Conservation (phyloP, 257 asterid genomes). For the Craterostigma plantagineum region DNA sequence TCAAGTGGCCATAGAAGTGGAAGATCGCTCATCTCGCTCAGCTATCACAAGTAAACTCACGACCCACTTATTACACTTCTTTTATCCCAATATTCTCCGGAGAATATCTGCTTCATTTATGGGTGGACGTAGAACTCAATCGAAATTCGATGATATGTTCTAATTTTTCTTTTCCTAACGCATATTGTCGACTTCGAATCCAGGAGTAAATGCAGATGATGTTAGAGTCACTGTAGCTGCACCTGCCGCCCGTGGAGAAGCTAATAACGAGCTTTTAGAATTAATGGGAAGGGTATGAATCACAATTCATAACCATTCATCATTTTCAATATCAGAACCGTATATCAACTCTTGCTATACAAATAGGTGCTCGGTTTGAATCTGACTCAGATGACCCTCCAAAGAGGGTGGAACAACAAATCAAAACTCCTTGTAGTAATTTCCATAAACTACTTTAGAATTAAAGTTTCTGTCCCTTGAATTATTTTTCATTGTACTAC, state of each 20-base stretch:
- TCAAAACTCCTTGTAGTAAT: slow-evolving; percentile 92
- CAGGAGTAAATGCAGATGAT: slow-evolving; percentile 99
- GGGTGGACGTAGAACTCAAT: background rate
- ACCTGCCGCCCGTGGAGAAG: slow-evolving; percentile 94
- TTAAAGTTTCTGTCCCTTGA: background rate
- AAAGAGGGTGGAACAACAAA: slow-evolving; percentile 98
- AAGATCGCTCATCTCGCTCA: slow-evolving; percentile 93
- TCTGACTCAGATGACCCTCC: slow-evolving; percentile 97
- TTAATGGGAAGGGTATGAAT: slow-evolving; percentile 66
- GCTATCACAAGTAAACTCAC: slow-evolving; percentile 65
- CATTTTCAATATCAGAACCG: background rate
- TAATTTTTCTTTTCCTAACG: slow-evolving; percentile 4
- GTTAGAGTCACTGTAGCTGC: slow-evolving; percentile 94
- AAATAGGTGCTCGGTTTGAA: slow-evolving; percentile 83
- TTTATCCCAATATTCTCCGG: background rate
- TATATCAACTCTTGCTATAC: slow-evolving; percentile 8
- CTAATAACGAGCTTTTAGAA: slow-evolving; percentile 90
- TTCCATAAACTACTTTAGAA: background rate
- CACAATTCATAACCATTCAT: background rate
- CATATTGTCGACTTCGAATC: slow-evolving; percentile 8
- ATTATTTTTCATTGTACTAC: background rate
- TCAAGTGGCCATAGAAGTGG: slow-evolving; percentile 98
- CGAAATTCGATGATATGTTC: background rate
- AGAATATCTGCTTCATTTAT: too few relatives aligned
- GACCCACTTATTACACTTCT: background rate